Percentiles rank a stretch among this genome's conserved stretches.
Conservation (phyloP, 2,329 filamentous ascomycete genomes). For the Neurospora crassa region DNA sequence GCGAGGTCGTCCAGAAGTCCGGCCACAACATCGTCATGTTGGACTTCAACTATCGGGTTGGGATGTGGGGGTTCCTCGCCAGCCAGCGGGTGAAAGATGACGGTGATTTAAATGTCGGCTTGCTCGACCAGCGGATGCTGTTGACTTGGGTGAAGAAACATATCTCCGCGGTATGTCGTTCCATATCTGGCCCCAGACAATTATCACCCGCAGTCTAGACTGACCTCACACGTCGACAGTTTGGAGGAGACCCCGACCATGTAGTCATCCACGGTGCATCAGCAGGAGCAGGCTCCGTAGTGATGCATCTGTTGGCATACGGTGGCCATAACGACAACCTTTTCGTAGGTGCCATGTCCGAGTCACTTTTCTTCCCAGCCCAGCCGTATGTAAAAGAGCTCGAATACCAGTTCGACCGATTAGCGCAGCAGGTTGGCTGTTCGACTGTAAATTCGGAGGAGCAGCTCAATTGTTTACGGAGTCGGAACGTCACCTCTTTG, state of each 20-base stretch:
- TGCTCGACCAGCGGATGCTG: conserved; percentile 52
- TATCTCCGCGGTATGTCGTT: conserved; percentile 34
- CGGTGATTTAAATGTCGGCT: conserved; percentile 52
- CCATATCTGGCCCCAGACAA: not conserved
- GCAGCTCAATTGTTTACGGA: conserved; percentile 34
- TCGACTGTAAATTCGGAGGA: conserved; percentile 13
- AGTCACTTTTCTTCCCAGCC: conserved; percentile 41
- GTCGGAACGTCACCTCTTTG: conserved; percentile 23
- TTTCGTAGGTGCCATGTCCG: conserved; percentile 35
- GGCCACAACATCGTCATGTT: conserved; percentile 42
- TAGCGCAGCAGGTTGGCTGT: conserved; percentile 29
- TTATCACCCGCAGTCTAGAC: not conserved
- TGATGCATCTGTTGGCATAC: conserved; percentile 39
- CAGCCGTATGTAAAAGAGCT: conserved; percentile 34
- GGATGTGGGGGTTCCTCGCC: conserved; percentile 52
- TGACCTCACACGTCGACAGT: conserved; percentile 21
- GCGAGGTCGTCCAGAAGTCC: conserved; percentile 34
- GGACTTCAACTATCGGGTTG: conserved; percentile 55
- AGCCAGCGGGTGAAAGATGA: conserved; percentile 42
- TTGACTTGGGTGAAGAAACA: conserved; percentile 53
- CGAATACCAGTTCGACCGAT: conserved; percentile 37
- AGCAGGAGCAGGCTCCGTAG: conserved; percentile 50
- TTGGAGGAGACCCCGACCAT: conserved; percentile 48
- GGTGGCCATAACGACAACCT: conserved; percentile 34
- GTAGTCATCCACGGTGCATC: conserved; percentile 54